Conservation (phyloP, 208 protist species). For the Paratrypanosoma confusum region DNA sequence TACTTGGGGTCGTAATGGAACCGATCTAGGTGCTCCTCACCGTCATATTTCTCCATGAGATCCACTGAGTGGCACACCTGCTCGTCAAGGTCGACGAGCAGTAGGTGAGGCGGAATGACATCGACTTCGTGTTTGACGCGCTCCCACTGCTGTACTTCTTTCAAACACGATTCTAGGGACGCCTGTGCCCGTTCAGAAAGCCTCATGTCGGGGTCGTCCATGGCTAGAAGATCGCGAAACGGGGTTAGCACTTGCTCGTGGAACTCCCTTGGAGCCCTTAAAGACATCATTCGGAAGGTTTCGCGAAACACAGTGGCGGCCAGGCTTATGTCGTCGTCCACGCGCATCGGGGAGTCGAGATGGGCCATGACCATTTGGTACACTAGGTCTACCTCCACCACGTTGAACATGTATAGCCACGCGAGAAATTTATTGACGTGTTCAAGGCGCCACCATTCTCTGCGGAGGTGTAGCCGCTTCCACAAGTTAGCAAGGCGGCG, state of each 20-base stretch:
- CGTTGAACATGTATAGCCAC: conserved; percentile 69
- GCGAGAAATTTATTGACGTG: conserved; percentile 55
- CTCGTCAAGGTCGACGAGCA: conserved; percentile 90
- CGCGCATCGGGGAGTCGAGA: conserved; percentile 77
- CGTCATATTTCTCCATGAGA: conserved; percentile 83
- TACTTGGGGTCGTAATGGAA: conserved; percentile 93
- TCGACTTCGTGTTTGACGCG: conserved; percentile 65
- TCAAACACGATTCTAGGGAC: conserved; percentile 93
- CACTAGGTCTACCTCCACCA: conserved; percentile 60
- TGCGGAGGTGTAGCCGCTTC: conserved; percentile 69
- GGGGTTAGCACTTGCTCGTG: conserved; percentile 60
- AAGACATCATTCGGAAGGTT: conserved; percentile 61
- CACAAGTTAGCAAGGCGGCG: conserved; percentile 89
- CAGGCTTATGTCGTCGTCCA: conserved; percentile 93
- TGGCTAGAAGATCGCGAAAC: conserved; percentile 70
- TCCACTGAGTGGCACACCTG: conserved; percentile 94
- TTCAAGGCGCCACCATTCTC: conserved; percentile 83
- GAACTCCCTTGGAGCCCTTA: conserved; percentile 40
- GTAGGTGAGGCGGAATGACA: conserved; percentile 69
- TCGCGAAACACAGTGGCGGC: conserved; percentile 65
- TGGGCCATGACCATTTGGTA: conserved; percentile 70
- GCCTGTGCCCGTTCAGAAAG: conserved; percentile 94
- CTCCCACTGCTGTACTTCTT: conserved; percentile 78
- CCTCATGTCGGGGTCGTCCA: conserved; percentile 85
- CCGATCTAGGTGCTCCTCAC: conserved; percentile 83